Conservation (phyloP, 1,284 basidiomycete genomes). For the Rugosomyces carneus region DNA sequence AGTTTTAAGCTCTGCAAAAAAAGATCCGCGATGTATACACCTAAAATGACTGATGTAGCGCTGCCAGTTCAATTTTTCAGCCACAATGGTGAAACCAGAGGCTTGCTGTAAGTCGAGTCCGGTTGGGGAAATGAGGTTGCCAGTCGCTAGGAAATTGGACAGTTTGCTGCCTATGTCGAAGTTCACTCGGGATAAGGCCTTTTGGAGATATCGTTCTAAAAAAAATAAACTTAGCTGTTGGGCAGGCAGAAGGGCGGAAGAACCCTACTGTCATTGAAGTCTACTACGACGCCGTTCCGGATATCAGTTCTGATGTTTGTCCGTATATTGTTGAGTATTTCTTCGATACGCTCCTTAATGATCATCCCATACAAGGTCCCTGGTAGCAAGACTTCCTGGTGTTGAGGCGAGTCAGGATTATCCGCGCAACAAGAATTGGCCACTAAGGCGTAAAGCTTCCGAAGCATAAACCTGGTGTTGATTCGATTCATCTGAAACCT, state of each 20-base stretch:
- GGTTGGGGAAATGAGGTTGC: conserved; percentile 91
- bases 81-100: conserved; percentile 96
- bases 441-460: conserved; percentile 92
- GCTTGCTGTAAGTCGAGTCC: conserved; percentile 97
- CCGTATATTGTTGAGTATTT: conserved; percentile 76
- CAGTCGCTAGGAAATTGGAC: conserved; percentile 95
- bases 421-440: conserved; percentile 90
- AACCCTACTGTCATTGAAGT: conserved; percentile 80
- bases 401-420: conserved; percentile 98
- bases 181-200: conserved; percentile 74
- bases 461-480: conserved; percentile 85
- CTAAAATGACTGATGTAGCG: conserved; percentile 99
- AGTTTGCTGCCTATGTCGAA: conserved; percentile 91
- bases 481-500: conserved; percentile 1
- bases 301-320: conserved; percentile 75
- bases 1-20: conserved; percentile 99
- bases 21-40: conserved; percentile 98
- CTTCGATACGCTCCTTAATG: conserved; percentile 96
- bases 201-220: conserved; percentile 77
- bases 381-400: conserved; percentile 96
- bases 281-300: conserved; percentile 64
- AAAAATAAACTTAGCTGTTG: conserved; percentile 1
- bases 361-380: conserved; percentile 95
- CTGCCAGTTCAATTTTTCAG: conserved; percentile 98
- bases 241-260: not conserved